phyloP scores from a whole-genome alignment of 441 rosid species.

The Arabidopsis lyrata region DNA sequence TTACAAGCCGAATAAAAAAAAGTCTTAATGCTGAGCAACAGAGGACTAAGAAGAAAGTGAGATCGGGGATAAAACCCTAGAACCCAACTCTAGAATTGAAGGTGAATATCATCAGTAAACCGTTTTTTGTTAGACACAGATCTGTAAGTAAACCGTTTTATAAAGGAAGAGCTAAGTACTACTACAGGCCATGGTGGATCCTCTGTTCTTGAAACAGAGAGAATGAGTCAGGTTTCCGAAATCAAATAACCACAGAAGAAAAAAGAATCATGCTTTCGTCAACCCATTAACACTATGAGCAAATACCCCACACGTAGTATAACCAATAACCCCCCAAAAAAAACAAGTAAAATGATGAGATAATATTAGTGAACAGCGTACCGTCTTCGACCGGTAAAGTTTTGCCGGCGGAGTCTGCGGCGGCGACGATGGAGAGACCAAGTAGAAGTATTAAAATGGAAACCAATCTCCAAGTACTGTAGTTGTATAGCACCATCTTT shows the following conservation, averaged over 20 bases:
- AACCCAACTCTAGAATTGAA: neutral
- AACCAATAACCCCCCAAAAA: neutral
- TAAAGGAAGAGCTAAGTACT: constrained; percentile 1
- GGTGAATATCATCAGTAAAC: neutral
- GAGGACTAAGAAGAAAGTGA: neutral
- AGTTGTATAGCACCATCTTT: constrained; percentile 41
- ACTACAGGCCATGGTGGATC: neutral
- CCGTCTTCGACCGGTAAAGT: constrained; percentile 63
- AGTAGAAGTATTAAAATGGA: constrained; percentile 48
- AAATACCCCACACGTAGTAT: neutral
- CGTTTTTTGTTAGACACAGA: neutral
- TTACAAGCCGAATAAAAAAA: too few relatives aligned
- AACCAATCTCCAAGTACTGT: constrained; percentile 43
- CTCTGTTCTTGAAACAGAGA: constrained; percentile 30
- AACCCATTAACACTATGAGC: constrained; percentile 26
- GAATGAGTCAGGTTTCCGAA: neutral
- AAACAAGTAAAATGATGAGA: neutral
- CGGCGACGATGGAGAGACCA: constrained; percentile 43
- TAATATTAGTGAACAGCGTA: constrained; percentile 35
- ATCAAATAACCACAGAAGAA: constrained; percentile 11
- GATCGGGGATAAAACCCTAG: neutral
- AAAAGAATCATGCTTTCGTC: neutral
- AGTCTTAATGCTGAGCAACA: too few relatives aligned
- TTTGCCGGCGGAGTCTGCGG: constrained; percentile 26
- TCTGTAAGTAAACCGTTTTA: neutral